These are phyloP conservation scores for Geotrichum histeridarum DNA, from an alignment of 1,139 yeast genomes.

Conservation along the genomic window DNA sequence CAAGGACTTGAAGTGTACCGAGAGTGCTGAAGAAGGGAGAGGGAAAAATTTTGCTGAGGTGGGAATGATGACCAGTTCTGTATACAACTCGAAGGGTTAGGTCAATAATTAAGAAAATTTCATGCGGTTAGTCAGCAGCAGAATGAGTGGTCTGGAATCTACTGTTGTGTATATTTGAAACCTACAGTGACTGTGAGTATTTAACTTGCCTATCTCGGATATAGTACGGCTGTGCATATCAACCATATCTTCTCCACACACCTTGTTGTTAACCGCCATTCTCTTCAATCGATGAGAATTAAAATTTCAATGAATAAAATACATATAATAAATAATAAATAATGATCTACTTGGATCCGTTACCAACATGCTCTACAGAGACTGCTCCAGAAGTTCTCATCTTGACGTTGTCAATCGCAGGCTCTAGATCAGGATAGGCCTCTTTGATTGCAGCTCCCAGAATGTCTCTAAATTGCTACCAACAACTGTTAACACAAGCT, in stretches of 20 bases:
- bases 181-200: neutral
- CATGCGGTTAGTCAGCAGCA: neutral
- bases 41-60: neutral
- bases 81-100: neutral
- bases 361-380: neutral
- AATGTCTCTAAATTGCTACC: conserved; percentile 46
- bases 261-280: too few relatives aligned
- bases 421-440: conserved; percentile 71
- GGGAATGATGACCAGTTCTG: too few relatives aligned
- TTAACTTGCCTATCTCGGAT: neutral
- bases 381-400: conserved; percentile 12
- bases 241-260: too few relatives aligned
- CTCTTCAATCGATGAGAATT: too few relatives aligned
- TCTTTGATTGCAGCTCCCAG: conserved; percentile 62
- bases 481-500: neutral
- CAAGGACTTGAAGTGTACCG: conserved; percentile 3
- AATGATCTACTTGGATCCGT: neutral
- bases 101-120: neutral
- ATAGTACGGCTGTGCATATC: too few relatives aligned
- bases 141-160: neutral
- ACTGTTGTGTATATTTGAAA: neutral
- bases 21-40: neutral
- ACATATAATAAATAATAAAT: too few relatives aligned
- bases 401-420: conserved; percentile 47
- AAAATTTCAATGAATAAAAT: too few relatives aligned